A percentile compares a stretch with the other conserved stretches of the same genome.
Conservation (phyloP, 257 asterid genomes). For the Anisodus tanguticus region DNA sequence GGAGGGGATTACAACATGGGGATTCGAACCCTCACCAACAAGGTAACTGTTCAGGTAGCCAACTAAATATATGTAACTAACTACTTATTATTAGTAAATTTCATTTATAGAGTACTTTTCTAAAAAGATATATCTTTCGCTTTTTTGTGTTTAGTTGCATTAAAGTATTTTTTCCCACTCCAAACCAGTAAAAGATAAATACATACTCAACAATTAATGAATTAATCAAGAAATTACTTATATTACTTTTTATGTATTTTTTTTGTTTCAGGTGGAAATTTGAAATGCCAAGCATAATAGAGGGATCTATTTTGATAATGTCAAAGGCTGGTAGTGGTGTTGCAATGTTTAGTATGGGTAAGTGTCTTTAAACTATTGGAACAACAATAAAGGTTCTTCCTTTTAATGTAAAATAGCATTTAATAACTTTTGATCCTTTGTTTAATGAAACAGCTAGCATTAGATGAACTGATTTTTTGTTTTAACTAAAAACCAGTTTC, state of each 20-base stretch:
- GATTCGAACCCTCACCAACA: too few species aligned
- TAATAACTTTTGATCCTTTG: neutral
- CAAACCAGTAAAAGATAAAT: too few species aligned
- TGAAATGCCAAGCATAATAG: constrained; percentile 56
- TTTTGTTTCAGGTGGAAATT: constrained; percentile 54
- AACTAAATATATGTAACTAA: neutral
- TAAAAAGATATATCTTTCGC: too few species aligned
- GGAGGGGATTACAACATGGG: too few species aligned
- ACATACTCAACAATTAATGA: too few species aligned
- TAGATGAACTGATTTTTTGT: neutral
- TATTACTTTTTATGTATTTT: neutral
- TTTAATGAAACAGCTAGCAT: neutral
- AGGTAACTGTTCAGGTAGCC: too few species aligned
- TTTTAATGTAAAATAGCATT: constrained; percentile 11
- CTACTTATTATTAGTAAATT: neutral
- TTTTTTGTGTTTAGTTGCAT: neutral
- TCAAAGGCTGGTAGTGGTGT: constrained; percentile 65
- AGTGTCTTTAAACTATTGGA: constrained; percentile 18
- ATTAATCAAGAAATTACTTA: neutral
- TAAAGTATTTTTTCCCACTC: neutral
- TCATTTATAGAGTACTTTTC: neutral
- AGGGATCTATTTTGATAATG: constrained; percentile 62
- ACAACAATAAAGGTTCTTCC: neutral
- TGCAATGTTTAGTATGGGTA: constrained; percentile 72
- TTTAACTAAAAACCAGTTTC: neutral